Evolutionary conservation across 2,329 filamentous ascomycete genomes (phyloP).

Genomic region (Nakataea oryzae): DNA sequence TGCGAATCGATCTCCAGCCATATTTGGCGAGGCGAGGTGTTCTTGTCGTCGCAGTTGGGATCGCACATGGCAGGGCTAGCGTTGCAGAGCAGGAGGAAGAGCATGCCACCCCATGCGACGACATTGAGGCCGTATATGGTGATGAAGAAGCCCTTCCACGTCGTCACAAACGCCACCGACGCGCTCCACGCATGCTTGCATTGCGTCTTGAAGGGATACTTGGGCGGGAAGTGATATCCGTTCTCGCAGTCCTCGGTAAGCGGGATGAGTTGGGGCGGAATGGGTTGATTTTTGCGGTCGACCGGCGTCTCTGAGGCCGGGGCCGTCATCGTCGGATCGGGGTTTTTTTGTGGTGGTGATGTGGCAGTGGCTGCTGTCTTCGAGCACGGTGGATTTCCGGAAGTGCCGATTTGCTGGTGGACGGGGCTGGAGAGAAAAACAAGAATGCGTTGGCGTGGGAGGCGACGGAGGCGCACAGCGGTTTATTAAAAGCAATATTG

Average conservation of each 20-base stretch:
- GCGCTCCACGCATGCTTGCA: slow-evolving; percentile 45
- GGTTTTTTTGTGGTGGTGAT: neutral
- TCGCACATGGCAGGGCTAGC: slow-evolving; percentile 64
- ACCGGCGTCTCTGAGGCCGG: neutral
- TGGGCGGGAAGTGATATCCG: slow-evolving; percentile 55
- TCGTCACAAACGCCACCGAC: slow-evolving; percentile 65
- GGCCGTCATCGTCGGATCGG: neutral
- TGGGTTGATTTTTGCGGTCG: slow-evolving; percentile 1
- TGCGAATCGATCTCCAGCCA: slow-evolving; percentile 85
- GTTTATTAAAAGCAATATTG: neutral
- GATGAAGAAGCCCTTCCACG: slow-evolving; percentile 65
- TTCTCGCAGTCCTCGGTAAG: slow-evolving; percentile 41
- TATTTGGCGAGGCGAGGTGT: slow-evolving; percentile 60
- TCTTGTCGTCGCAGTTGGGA: slow-evolving; percentile 57
- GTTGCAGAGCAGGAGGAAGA: slow-evolving; percentile 75
- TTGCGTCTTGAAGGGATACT: slow-evolving; percentile 48
- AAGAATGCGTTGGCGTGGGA: too few species aligned
- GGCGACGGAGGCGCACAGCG: neutral
- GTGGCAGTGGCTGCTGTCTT: neutral
- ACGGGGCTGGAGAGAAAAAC: neutral
- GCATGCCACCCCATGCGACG: slow-evolving; percentile 84
- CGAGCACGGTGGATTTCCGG: neutral
- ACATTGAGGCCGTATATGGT: slow-evolving; percentile 74
- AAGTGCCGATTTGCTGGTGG: neutral
- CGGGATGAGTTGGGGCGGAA: slow-evolving; percentile 6